Base-by-base conservation (phyloP, 176 grass and related monocot species). In the Areca catechu region DNA sequence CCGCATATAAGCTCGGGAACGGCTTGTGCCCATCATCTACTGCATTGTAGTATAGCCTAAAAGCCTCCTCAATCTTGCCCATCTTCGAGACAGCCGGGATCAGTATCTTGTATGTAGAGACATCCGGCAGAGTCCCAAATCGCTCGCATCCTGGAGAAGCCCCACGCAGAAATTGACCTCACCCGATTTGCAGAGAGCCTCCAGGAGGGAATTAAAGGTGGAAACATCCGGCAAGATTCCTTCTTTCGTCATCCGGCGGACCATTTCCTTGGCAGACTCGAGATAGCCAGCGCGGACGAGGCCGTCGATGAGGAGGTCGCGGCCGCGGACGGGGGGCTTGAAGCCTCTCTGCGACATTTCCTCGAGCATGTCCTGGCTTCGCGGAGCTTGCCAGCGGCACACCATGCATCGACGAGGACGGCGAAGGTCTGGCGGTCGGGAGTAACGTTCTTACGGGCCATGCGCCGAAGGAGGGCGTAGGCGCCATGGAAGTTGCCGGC, bases 101-200 rank as follows among this genome's bases (percentile, higher is more conserved):
- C 71, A 97, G 68, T 28, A 84, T 85, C 74, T 97, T 97, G 80
- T 91, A 97, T 2, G 86, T 97, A 10, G 92, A 97, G 54, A 97
- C 87, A 69, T 97, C 86, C 4, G 92, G 76, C 77, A 97, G 51
- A 97, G 24, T 51, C 92, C 86, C 20, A 84, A 75, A 27, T 66
- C 74, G 49, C 72, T 85, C 18, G 83, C 78, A 62, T 97, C 83
- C 1, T 85, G 48, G 17, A 97, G 92, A 57, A 97, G 65, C 16
- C 71, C 48, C 24, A 81, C 77, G 7, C 80, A 73, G 49, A 84
- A 85, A 5, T 85, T 64, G 63, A 74, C 78, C 54, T 91, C 92
- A 1, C 80, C 80, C 22, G 87, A 72, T 28, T 24, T 74, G 75
- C 92, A 91, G 20, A 97, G 80, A 17, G 80, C 83, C 50, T 97